Evolutionary conservation across 352 stramenopile genomes (phyloP), one percentile per base, ranked within the genome.

Genomic region (Phytophthora chlamydospora): DNA sequence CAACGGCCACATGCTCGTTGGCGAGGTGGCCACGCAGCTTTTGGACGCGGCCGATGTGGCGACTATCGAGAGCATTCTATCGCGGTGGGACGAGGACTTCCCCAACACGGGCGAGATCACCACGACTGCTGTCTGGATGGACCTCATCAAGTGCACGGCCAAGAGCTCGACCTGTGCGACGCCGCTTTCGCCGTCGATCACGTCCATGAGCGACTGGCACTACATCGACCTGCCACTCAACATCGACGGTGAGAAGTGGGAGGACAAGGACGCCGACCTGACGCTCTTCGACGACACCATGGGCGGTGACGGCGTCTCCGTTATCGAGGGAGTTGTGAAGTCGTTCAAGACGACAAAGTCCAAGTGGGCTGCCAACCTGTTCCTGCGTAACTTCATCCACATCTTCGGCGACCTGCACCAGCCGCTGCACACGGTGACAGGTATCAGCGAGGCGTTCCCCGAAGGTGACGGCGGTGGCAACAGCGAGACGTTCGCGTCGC

Each of bases 311-410:
- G 79, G 70, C 2, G 46, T 79, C 1, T 61, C 73, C 2, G 68
- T 88, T 8, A 66, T 89, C 19, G 71, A 85, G 32, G 70, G 71
- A 29, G 66, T 65, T 1, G 42, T 90, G n/a, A 68, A 67, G 48
- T 75, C 81, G 12, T 80, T 90, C 64, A 71, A 62, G 56, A 85
- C 78, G 39, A 89, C 81, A 32, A 71, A 86, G 53, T 90, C 81
- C 14, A 65, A 72, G 42, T 90, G 81, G 81, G 71, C 75, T 4
- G 76, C 73, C 41, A 90, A 90, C 68, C 43, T 88, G 6, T 57
- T 76, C 36, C 42, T 90, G 4, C 81, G 81, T 21, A 76, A 89
- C 67, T 83, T 90, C 67, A 83, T 90, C 63, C 81, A 90, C 68
- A 76, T 89, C 62, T 77, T 88, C 40, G 80, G 73, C 0, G 81